Conservation (phyloP, 2,329 filamentous ascomycete species). For the Ceratocystis destructans region DNA sequence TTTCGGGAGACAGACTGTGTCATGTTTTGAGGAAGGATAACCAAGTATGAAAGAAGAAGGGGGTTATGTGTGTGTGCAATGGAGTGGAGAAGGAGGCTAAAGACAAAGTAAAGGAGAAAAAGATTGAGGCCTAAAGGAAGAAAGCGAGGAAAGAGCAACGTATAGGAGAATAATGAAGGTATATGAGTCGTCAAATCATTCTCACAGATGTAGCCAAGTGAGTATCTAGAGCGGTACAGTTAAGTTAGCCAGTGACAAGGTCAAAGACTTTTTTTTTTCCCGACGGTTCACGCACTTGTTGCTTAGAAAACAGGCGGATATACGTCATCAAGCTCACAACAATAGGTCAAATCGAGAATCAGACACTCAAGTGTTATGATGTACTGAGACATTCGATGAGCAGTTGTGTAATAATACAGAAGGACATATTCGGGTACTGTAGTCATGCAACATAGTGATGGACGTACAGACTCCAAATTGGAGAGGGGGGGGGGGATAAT, state of each 20-base stretch:
- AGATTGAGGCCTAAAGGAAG: not conserved
- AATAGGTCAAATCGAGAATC: conserved; percentile 1
- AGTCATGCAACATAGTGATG: not conserved
- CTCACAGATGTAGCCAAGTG: not conserved
- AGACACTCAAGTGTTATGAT: not conserved
- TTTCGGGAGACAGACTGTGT: not conserved
- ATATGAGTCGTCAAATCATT: conserved; percentile 6
- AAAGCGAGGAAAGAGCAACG: not conserved
- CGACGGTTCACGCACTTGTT: conserved; percentile 1
- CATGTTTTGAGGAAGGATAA: not conserved
- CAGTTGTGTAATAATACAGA: not conserved
- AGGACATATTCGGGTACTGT: conserved; percentile 1
- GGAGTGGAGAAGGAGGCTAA: not conserved
- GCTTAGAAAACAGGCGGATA: not conserved
- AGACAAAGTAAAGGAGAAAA: not conserved
- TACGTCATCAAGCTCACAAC: not conserved
- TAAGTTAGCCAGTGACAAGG: not conserved
- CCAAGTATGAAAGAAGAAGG: not conserved
- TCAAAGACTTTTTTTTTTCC: not conserved
- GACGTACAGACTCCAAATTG: not conserved
- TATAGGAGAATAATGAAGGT: not conserved
- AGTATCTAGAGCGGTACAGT: not conserved
- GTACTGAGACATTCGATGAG: conserved; percentile 1
- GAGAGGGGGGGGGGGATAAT: not conserved
- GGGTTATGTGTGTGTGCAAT: not conserved